A percentile compares a stretch with the other conserved stretches of the same genome.
Conservation (phyloP, 495 filamentous ascomycete genomes). For the Penicillium goetzii region DNA sequence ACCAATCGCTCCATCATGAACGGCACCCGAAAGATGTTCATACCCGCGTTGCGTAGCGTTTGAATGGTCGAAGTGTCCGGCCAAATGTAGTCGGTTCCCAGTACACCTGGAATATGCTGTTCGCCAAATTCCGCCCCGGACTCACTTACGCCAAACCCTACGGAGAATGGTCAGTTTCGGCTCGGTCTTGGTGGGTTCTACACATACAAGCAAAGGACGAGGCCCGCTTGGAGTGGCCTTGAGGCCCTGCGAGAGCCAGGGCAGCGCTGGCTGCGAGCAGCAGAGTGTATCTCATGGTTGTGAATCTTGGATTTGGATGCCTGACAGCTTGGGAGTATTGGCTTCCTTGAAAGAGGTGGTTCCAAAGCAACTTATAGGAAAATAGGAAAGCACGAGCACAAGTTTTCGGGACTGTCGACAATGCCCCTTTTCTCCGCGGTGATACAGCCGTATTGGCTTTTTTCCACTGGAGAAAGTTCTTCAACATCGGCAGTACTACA, state of each 20-base stretch:
- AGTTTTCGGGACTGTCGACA: not conserved
- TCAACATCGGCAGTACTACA: not conserved
- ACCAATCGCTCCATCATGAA: slow-evolving; percentile 73
- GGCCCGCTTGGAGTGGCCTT: slow-evolving; percentile 17
- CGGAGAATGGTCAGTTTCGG: not conserved
- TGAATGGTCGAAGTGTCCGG: slow-evolving; percentile 56
- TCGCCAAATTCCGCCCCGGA: slow-evolving; percentile 43
- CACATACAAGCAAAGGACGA: slow-evolving; percentile 19
- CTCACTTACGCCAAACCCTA: slow-evolving; percentile 29
- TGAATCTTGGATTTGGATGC: not conserved
- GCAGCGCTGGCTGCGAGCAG: slow-evolving; percentile 16
- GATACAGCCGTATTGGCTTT: slow-evolving; percentile 9
- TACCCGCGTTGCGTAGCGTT: slow-evolving; percentile 61
- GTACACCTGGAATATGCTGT: slow-evolving; percentile 50
- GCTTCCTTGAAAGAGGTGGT: not conserved
- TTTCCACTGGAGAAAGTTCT: slow-evolving; percentile 9
- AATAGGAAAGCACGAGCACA: slow-evolving; percentile 1
- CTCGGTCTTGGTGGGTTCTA: not conserved
- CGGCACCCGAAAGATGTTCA: slow-evolving; percentile 71
- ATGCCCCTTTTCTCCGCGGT: slow-evolving; percentile 13
- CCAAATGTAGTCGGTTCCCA: slow-evolving; percentile 65
- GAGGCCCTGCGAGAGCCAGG: slow-evolving; percentile 16
- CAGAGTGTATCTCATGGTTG: slow-evolving; percentile 16
- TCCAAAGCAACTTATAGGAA: slow-evolving; percentile 9
- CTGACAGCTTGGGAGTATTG: slow-evolving; percentile 1